These are phyloP conservation scores for Seiridium unicorne DNA, from an alignment of 2,329 filamentous ascomycete genomes.

Conservation along the genomic window DNA sequence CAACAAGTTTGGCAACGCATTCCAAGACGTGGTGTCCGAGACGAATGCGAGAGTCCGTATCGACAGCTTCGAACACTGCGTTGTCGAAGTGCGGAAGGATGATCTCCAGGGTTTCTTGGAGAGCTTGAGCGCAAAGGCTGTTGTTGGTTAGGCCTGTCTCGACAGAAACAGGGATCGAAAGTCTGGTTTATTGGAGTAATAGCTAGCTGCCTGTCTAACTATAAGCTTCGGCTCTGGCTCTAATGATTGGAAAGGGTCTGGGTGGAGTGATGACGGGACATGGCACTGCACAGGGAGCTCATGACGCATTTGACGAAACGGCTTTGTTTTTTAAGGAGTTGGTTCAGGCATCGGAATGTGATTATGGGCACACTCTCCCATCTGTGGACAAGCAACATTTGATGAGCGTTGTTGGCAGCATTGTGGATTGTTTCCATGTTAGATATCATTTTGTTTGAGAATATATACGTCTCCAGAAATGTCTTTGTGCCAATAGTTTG, in stretches of 20 bases:
- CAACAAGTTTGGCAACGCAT: slow-evolving; percentile 91
- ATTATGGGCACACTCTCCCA: background rate
- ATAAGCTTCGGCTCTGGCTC: background rate
- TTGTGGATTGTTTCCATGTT: background rate
- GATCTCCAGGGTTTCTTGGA: slow-evolving; percentile 90
- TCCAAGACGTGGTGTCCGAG: slow-evolving; percentile 91
- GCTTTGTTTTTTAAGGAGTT: background rate
- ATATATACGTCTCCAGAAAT: background rate
- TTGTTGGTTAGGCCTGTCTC: slow-evolving; percentile 54
- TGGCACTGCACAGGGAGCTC: slow-evolving; percentile 9
- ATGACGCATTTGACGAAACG: slow-evolving; percentile 4
- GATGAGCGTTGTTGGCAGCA: slow-evolving; percentile 5
- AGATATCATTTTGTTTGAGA: slow-evolving; percentile 2
- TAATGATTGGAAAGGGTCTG: background rate
- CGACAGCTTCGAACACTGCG: slow-evolving; percentile 95
- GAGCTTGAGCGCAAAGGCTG: slow-evolving; percentile 85
- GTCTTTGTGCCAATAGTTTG: background rate
- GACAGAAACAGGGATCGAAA: background rate
- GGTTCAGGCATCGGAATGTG: background rate
- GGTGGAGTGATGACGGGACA: background rate
- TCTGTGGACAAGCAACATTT: background rate
- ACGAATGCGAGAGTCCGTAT: slow-evolving; percentile 87
- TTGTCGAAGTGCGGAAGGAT: slow-evolving; percentile 97
- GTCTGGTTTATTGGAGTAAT: background rate
- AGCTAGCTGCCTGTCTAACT: background rate